These are phyloP conservation scores for Alternaria sp. DNA, from an alignment of 2,329 filamentous ascomycete genomes.

Conservation along the genomic window DNA sequence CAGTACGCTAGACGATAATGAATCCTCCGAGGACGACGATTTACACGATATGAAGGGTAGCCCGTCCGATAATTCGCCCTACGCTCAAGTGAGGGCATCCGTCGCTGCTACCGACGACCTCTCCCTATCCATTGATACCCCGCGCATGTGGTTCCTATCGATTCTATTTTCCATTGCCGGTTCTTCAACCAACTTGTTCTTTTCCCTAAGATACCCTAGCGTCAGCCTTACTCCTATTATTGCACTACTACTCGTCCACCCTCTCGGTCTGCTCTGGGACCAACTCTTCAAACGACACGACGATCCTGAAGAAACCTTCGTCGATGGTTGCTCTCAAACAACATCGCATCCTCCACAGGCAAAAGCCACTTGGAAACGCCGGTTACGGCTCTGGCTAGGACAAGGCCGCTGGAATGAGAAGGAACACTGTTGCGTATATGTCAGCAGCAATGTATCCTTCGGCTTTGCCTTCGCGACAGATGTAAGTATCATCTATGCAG, in stretches of 20 bases:
- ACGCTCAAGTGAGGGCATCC: constrained; percentile 80
- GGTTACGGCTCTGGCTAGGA: constrained; percentile 73
- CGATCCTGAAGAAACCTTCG: constrained; percentile 62
- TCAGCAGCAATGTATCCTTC: constrained; percentile 88
- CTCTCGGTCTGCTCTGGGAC: constrained; percentile 82
- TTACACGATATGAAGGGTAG: constrained; percentile 51
- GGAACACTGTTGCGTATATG: constrained; percentile 86
- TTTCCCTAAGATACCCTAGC: constrained; percentile 87
- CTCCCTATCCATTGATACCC: constrained; percentile 81
- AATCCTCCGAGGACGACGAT: constrained; percentile 44
- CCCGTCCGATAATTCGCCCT: constrained; percentile 73
- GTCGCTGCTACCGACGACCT: constrained; percentile 78
- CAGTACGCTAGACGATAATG: constrained; percentile 37
- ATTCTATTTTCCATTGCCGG: constrained; percentile 80
- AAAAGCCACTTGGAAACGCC: constrained; percentile 37
- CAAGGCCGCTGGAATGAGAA: constrained; percentile 88
- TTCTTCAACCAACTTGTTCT: constrained; percentile 85
- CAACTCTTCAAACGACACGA: constrained; percentile 66
- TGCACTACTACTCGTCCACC: constrained; percentile 82
- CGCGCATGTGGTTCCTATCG: constrained; percentile 86
- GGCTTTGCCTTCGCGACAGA: constrained; percentile 89
- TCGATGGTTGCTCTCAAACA: constrained; percentile 60
- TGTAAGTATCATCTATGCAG: constrained; percentile 49
- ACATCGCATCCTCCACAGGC: constrained; percentile 15
- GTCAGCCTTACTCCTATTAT: constrained; percentile 90